Evolutionary conservation across 2,329 filamentous ascomycete species (phyloP), one percentile per base, ranked within the genome.

Genomic region (Epichloe festucae): DNA sequence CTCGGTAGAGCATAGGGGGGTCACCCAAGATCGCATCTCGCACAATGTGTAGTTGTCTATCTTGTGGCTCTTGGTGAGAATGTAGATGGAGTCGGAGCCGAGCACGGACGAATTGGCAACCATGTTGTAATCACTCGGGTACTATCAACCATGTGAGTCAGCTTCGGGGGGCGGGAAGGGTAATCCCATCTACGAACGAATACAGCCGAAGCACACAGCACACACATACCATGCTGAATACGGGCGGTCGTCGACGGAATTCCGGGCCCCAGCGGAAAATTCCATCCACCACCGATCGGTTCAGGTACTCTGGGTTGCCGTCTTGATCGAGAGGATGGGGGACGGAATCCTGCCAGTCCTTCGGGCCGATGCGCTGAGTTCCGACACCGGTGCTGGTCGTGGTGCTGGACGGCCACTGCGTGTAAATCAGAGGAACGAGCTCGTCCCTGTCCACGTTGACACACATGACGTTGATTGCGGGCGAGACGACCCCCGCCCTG

Each of bases 391-490:
- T 73, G n/a, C 23, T 15, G 7, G 56, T 66, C 12, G 46, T 67
- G 7, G 51, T 59, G 1, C 62, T 69, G 31, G 73, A 52, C 0
- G 78, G 76, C 82, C 83, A 89, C 2, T 65, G 56, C 0, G 72
- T 73, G 54, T 84, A 89, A 0, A 90, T 70, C 2, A 90, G 65
- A 0, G 85, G 85, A 0, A 61, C 64, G 2, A 91, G 65, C 50
- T 88, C 84, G 0, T 71, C 59, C 19, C 63, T 52, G 0, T 73
- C 73, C 71, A 89, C 72, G 42, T 85, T 85, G 1, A 77, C 82
- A 58, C 87, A 93, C 35, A 89, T 65, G 0, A 87, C 83, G 55
- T 90, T 88, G 44, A 90, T 66, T 0, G 77, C 73, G 0, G 87
- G 86, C 0, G 82, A 85, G 0, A 84, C 78, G 0, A 89, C 82